phyloP scores from a whole-genome alignment of 139 green algal genomes.

The Chlorella sp. region DNA sequence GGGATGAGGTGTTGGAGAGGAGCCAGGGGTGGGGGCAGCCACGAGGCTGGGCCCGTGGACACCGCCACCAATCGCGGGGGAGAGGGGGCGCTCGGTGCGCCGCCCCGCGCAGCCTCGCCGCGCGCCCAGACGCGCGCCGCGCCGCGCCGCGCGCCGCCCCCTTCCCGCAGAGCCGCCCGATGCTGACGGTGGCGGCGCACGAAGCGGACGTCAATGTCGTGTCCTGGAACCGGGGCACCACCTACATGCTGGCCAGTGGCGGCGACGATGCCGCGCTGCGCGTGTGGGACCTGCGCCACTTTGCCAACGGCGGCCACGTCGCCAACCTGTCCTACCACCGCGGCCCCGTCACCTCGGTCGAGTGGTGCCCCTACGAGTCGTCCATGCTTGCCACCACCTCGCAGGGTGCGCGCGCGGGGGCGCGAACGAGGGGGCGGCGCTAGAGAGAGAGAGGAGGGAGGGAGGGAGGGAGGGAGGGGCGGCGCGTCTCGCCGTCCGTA shows the following conservation, averaged over 20 bases:
- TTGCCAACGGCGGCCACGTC: conserved; percentile 54
- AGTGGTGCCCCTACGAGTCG: conserved; percentile 95
- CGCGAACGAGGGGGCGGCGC: no score
- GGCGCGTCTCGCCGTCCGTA: no score
- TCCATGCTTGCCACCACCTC: conserved; percentile 83
- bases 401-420: no score
- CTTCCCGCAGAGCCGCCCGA: conserved; percentile 26
- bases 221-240: conserved; percentile 88
- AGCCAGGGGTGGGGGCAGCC: no score
- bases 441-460: no score
- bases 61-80: no score
- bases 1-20: not conserved
- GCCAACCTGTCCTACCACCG: conserved; percentile 77
- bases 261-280: conserved; percentile 86
- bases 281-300: conserved; percentile 95
- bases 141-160: no score
- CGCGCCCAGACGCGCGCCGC: no score
- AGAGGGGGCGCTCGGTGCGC: no score
- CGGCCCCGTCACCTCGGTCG: conserved; percentile 83
- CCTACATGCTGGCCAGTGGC: conserved; percentile 94
- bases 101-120: no score
- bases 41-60: no score
- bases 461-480: no score
- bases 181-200: conserved; percentile 64
- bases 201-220: conserved; percentile 96